Percentiles rank a stretch among this genome's conserved stretches.
phyloP scores from a whole-genome alignment of 495 filamentous ascomycete genomes.

The Trichoderma erinaceum region DNA sequence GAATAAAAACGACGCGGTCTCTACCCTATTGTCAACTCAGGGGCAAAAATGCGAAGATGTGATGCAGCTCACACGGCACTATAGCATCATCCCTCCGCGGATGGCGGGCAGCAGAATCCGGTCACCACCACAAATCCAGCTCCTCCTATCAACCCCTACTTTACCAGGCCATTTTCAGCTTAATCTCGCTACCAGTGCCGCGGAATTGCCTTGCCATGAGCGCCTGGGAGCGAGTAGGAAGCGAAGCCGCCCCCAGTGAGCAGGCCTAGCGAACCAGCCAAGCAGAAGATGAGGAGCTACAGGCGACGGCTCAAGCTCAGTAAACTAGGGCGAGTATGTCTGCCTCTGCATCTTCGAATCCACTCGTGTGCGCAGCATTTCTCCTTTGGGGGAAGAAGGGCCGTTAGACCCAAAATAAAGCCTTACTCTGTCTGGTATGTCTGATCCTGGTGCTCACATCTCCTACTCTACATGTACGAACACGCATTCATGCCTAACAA shows the following conservation, averaged over 20 bases:
- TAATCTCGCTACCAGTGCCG: neutral
- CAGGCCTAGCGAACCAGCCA: neutral
- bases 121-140: neutral
- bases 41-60: neutral
- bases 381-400: neutral
- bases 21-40: neutral
- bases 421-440: neutral
- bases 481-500: slow-evolving; percentile 11
- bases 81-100: neutral
- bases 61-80: neutral
- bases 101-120: neutral
- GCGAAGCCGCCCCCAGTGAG: neutral
- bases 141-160: neutral
- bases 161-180: neutral
- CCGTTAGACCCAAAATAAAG: neutral
- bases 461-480: neutral
- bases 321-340: neutral
- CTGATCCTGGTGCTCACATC: neutral
- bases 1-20: neutral
- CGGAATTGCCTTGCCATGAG: neutral
- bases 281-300: neutral
- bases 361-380: neutral
- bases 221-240: slow-evolving; percentile 6
- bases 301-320: neutral
- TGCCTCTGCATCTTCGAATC: neutral